phyloP scores from a whole-genome alignment of 306 rosid genomes.

The Acmispon strigosus region DNA sequence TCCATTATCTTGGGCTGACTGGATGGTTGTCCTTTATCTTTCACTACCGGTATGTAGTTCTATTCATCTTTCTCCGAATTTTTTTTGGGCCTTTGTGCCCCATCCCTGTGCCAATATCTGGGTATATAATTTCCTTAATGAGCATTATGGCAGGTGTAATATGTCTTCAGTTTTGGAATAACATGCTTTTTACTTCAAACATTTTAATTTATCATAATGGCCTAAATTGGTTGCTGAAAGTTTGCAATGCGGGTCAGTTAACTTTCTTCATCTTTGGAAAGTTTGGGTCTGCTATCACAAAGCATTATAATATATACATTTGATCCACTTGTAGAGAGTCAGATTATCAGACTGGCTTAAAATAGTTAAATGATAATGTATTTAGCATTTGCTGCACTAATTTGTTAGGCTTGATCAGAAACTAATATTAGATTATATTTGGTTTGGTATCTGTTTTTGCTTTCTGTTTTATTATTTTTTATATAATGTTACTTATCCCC shows the following conservation, averaged over 20 bases:
- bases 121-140: constrained; percentile 14
- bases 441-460: not conserved
- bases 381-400: constrained; percentile 3
- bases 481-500: not conserved
- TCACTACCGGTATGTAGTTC: constrained; percentile 73
- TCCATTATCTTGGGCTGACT: constrained; percentile 84
- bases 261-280: no score
- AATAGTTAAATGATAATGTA: not conserved
- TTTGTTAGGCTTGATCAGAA: not conserved
- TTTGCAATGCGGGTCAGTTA: not conserved
- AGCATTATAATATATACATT: not conserved
- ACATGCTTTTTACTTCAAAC: not conserved
- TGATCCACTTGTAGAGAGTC: not conserved
- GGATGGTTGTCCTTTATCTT: constrained; percentile 81
- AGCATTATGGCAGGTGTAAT: not conserved
- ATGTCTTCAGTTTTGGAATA: constrained; percentile 3
- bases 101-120: not conserved
- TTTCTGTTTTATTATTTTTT: not conserved
- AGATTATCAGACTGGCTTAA: not conserved
- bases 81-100: not conserved
- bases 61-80: constrained; percentile 5
- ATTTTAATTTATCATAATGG: not conserved
- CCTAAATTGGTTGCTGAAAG: constrained; percentile 3
- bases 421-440: not conserved
- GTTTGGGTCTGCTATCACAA: no score